Base-by-base conservation (phyloP, 2,329 filamentous ascomycete species). In the Trichoderma sp. region DNA sequence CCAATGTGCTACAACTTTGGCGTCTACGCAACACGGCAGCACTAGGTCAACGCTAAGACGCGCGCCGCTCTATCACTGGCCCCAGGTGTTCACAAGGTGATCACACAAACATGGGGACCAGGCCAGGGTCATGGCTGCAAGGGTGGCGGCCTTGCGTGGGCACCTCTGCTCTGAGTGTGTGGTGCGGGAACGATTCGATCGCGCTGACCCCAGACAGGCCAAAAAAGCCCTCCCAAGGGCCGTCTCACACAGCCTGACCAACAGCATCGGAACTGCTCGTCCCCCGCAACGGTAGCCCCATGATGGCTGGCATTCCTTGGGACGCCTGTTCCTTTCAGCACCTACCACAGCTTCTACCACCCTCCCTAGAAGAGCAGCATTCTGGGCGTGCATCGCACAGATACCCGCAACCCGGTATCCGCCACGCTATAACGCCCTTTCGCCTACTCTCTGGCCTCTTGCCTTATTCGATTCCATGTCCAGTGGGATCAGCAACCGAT, bases 111-210 rank as follows among this genome's bases (percentile, higher is more conserved):
- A 72, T 70, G 66, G 71, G 65, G 47, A 32, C 24, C 21, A 28
- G 36, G 36, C 53, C 57, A 36, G 36, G 34, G 24, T 36, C 36
- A 15, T 30, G 28, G 39, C 36, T 62, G 58, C 68, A 70, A 61
- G 71, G 71, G 60, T 58, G 57, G 51, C 36, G 66, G 65, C 58
- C 56, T 63, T 64, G 71, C 63, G 71, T 64, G 71, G 30, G 57
- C 58, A 69, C 66, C 26, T 53, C 28, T 56, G 30, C 56, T 67
- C 39, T 67, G 73, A 73, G 73, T 74, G 73, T 72, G 72, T 71
- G 72, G 73, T 73, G 72, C 73, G 73, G 73, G 73, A 73, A 67
- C 73, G 73, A 74, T 74, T 63, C 65, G 71, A 72, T 72, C 71
- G 71, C 51, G 66, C 66, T 69, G 66, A 74, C 72, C 73, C 73